Base-by-base conservation (phyloP, 495 filamentous ascomycete species). In the Barbatosphaeria neglecta region DNA sequence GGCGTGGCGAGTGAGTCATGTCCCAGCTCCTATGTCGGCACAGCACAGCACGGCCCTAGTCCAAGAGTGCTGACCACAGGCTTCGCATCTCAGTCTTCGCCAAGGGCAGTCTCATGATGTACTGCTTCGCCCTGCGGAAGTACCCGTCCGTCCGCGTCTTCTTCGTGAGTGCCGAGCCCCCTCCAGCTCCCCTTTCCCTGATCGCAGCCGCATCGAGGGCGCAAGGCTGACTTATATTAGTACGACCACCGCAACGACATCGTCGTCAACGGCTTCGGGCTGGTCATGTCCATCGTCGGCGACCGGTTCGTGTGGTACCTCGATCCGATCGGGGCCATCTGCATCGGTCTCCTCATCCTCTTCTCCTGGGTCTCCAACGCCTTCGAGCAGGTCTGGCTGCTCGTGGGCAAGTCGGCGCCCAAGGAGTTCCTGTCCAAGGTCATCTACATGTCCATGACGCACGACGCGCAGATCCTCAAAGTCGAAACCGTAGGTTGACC, bases 221-320 rank as follows among this genome's bases (percentile, higher is more conserved):
- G 37, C 27, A 60, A 33, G 11, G 37, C 33, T 41, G 19, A 41
- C 22, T 0, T 33, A 22, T 22, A 10, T 13, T 23, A 65, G 55
- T 52, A 66, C 25, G 75, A 77, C 50, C 73, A 77, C 51, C 69
- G 75, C 16, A 77, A 77, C 53, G 74, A 77, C 46, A 75, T 76
- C 38, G 60, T 64, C 8, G 73, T 76, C 50, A 77, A 78, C 54
- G 54, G 56, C 17, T 77, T 77, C 47, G 75, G 74, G 19, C 50
- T 78, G 53, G 46, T 70, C 53, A 77, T 76, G 71, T 70, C 73
- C 19, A 62, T 77, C 18, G 60, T 73, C 18, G 75, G 74, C 5
- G 67, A 68, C 40, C 61, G 66, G 18, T 68, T 76, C 27, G 65
- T 71, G 3, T 79, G 75, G 75, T 77, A 69, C 50, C 61, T 75